Conservation (phyloP, 1,284 basidiomycete species). For the Ustilago esculenta region DNA sequence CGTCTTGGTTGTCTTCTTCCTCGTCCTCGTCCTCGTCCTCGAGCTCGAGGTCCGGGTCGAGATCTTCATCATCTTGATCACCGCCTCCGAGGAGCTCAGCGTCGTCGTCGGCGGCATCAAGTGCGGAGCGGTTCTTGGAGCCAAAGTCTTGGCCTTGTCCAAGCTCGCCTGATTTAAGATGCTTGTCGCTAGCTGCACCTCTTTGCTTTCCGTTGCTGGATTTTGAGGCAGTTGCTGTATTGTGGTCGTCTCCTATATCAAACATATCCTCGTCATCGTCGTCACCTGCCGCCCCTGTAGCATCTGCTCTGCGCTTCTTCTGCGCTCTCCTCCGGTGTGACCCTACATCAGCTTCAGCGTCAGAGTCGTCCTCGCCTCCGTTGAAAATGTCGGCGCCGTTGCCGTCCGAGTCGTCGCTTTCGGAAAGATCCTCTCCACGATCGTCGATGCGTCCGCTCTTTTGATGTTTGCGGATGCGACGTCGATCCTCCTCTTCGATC, state of each 20-base stretch:
- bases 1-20: slow-evolving; percentile 23
- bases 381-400: slow-evolving; percentile 24
- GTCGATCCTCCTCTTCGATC: slow-evolving; percentile 57
- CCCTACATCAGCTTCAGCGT: slow-evolving; percentile 69
- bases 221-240: slow-evolving; percentile 1
- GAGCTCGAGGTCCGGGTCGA: slow-evolving; percentile 59
- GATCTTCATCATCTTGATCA: slow-evolving; percentile 36
- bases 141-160: slow-evolving; percentile 70
- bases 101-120: slow-evolving; percentile 55
- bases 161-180: slow-evolving; percentile 80
- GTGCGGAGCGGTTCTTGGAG: slow-evolving; percentile 37
- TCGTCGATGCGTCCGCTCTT: slow-evolving; percentile 71
- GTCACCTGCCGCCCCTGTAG: slow-evolving; percentile 53
- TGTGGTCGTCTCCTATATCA: slow-evolving; percentile 68
- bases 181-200: slow-evolving; percentile 11
- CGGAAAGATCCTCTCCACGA: slow-evolving; percentile 82
- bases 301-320: slow-evolving; percentile 70
- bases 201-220: slow-evolving; percentile 17
- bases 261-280: slow-evolving; percentile 83
- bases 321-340: slow-evolving; percentile 63
- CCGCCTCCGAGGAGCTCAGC: slow-evolving; percentile 17
- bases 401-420: slow-evolving; percentile 71
- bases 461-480: slow-evolving; percentile 48
- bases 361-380: slow-evolving; percentile 78
- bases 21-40: slow-evolving; percentile 43